Base-by-base conservation (phyloP, 305 asterid genomes). In the Galium porrigens region DNA sequence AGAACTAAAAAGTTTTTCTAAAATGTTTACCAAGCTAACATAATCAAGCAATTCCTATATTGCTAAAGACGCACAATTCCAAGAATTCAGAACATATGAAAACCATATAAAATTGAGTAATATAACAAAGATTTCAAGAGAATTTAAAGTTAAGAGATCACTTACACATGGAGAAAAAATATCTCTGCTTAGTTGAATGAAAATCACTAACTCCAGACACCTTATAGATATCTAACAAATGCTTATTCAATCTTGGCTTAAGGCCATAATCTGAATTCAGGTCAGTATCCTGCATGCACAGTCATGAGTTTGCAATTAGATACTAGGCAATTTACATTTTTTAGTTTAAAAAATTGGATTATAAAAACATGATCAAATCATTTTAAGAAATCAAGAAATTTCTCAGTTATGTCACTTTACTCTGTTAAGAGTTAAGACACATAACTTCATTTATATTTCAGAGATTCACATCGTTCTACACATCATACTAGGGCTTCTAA, bases 91-190 rank as follows among this genome's bases (percentile, higher is more conserved):
- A 32, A 65, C 51, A 32, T 58, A 44, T 54, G 37, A 46, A 44
- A 56, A 44, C 55, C 34, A 44, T 18, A 51, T 46, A 25, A 41
- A 9, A 58, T 18, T 5, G 44, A 37, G 51, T 48, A 46, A 53
- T 20, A 10, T 34, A 4, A 27, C 37, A 15, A 2, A 51, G 34
- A 44, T 10, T 5, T 32, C 11, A 42, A 44, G 6, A 3, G 22
- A 27, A 5, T 20, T 4, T 15, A 61, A 41, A 34, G 37, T 1
- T 49, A 61, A 20, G 15, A 15, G 66, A 51, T 72, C 76, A 83
- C 96, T 88, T 73, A 91, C 96, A 91, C 11, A 91, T 66, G 59
- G 90, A 78, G 83, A 85, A 86, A 78, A 91, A 88, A 46, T 76
- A 71, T 73, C 74, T 76, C 77, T 79, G 85, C 48, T 65, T 80